Percentiles rank a stretch among this genome's conserved stretches.
Evolutionary conservation across 2,329 filamentous ascomycete genomes (phyloP).

Genomic region (Epichloe gansuensis): DNA sequence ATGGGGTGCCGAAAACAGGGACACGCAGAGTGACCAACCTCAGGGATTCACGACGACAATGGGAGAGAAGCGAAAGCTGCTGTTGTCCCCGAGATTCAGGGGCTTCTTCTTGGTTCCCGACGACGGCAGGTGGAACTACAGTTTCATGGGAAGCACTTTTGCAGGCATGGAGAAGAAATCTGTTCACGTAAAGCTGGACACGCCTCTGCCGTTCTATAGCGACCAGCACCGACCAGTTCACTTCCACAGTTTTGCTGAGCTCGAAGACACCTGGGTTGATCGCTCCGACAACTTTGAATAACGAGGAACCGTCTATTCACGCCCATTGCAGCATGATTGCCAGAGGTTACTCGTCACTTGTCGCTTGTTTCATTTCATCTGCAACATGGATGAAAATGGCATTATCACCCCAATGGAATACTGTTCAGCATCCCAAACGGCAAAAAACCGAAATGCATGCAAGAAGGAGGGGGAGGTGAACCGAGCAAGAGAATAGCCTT

Average conservation of each 20-base stretch:
- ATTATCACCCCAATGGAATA: too few species aligned
- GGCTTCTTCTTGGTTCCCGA: slow-evolving; percentile 96
- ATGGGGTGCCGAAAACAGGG: slow-evolving; percentile 95
- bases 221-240: slow-evolving; percentile 85
- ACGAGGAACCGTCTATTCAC: slow-evolving; percentile 9
- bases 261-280: slow-evolving; percentile 96
- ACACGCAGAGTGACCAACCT: slow-evolving; percentile 82
- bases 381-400: too few species aligned
- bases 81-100: slow-evolving; percentile 84
- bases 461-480: too few species aligned
- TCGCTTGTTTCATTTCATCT: too few species aligned
- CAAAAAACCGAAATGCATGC: too few species aligned
- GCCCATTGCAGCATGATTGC: neutral
- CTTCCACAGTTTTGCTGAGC: slow-evolving; percentile 93
- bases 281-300: slow-evolving; percentile 86
- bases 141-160: slow-evolving; percentile 90
- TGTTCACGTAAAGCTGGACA: slow-evolving; percentile 87
- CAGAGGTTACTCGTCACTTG: neutral
- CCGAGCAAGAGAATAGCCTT: too few species aligned
- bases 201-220: slow-evolving; percentile 80
- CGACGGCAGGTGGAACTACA: slow-evolving; percentile 89
- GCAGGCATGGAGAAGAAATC: slow-evolving; percentile 80
- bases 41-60: slow-evolving; percentile 85
- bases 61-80: slow-evolving; percentile 88
- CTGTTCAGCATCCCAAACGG: too few species aligned